phyloP scores from a whole-genome alignment of 306 rosid species.

The Prunus dulcis region DNA sequence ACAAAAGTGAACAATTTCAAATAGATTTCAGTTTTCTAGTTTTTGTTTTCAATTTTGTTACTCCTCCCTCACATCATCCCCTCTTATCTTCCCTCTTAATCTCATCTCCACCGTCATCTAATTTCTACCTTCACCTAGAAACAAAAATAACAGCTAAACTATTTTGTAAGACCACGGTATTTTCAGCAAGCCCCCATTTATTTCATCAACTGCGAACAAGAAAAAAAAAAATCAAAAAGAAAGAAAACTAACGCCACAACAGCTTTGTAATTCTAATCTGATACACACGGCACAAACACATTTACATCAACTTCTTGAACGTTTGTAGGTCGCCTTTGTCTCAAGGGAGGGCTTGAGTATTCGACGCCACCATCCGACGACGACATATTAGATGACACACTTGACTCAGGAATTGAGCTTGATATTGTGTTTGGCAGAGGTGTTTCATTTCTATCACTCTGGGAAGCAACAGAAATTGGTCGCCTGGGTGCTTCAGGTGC shows the following conservation, averaged over 20 bases:
- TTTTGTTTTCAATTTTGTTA: no score
- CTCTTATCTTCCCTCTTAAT: no score
- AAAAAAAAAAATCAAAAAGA: no score
- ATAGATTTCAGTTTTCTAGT: no score
- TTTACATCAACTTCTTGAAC: conserved; percentile 34
- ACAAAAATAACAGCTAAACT: neutral
- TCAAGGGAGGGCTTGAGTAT: conserved; percentile 46
- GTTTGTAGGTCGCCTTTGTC: conserved; percentile 46
- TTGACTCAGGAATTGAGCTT: conserved; percentile 38
- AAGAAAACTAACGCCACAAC: neutral
- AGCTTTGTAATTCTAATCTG: neutral
- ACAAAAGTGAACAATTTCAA: no score
- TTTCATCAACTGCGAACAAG: neutral
- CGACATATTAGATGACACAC: conserved; percentile 47
- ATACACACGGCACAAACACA: neutral
- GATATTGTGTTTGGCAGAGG: conserved; percentile 37
- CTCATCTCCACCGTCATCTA: neutral
- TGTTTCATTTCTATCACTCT: conserved; percentile 42
- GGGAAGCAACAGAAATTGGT: conserved; percentile 33
- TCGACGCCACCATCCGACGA: conserved; percentile 43
- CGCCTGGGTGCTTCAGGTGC: conserved; percentile 33
- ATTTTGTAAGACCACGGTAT: neutral
- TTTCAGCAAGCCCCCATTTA: neutral
- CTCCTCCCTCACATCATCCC: no score
- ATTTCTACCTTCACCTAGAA: neutral